Evolutionary conservation across 345 rosid species (phyloP), one percentile per base, ranked within the genome.

Genomic region (Trapa bicornis): DNA sequence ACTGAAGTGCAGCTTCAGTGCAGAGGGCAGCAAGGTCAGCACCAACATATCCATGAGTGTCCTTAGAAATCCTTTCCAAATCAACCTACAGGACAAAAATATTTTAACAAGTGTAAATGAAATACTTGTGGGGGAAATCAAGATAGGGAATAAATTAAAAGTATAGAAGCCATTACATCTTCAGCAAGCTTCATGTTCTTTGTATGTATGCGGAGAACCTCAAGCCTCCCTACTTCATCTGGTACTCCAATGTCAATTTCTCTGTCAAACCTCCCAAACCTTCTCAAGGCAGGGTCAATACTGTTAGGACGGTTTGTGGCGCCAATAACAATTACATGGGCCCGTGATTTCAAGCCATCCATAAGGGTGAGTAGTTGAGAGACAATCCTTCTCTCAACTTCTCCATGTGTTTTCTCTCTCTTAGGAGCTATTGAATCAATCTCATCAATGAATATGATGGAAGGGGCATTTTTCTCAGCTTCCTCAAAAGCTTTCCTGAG

Each of bases 231-330:
- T 58, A 93, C 82, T 77, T 93, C 98, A 74, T 89, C 98, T 7
- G 98, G 98, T 62, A 92, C 96, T 62, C 98, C 98, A 45, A 92
- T 92, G 69, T 89, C 97, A 38, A 93, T 93, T 68, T 93, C 98
- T 80, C 96, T 79, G 48, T 90, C 98, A 63, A 93, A 93, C 69
- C 98, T 84, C 5, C 98, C 97, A 78, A 93, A 93, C 79, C 98
- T 84, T 71, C 97, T 85, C 75, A 90, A 77, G 67, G 98, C 96
- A 3, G 97, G 96, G 75, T 93, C 98, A 61, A 93, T 84, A 73
- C 97, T 90, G 72, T 90, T 93, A 64, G 98, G 98, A 13, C 98
- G 94, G 77, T 93, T 93, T n/a, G 98, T 93, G 72, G 98, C 98
- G 17, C 98, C 98, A 14, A 93, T 90, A 68, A 93, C 97, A 67